These are phyloP conservation scores for Cutaneotrichosporon curvatum DNA, from an alignment of 1,284 basidiomycete species.

Conservation along the genomic window DNA sequence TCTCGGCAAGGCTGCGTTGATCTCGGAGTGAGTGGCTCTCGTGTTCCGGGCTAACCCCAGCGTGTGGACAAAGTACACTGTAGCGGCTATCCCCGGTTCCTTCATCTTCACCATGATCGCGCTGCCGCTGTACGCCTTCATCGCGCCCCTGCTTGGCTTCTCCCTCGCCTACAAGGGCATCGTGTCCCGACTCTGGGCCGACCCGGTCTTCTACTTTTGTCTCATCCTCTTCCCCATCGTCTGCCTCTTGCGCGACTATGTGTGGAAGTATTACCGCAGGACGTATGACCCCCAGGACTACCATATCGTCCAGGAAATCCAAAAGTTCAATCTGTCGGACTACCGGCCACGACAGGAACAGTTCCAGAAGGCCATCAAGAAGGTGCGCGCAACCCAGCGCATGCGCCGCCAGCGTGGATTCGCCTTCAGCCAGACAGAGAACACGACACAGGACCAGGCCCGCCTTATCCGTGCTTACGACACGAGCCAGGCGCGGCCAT, in stretches of 20 bases:
- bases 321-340: constrained; percentile 96
- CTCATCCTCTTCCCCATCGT: constrained; percentile 80
- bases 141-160: constrained; percentile 77
- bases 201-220: constrained; percentile 81
- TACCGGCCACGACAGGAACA: constrained; percentile 96
- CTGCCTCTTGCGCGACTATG: constrained; percentile 84
- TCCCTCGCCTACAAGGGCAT: constrained; percentile 85
- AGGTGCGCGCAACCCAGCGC: constrained; percentile 88
- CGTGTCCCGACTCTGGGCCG: constrained; percentile 79
- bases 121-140: constrained; percentile 79
- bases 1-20: constrained; percentile 90
- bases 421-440: constrained; percentile 92
- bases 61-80: constrained; percentile 99
- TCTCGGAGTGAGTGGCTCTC: constrained; percentile 73
- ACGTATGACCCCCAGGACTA: constrained; percentile 87
- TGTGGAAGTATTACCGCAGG: constrained; percentile 91
- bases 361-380: constrained; percentile 97
- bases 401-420: constrained; percentile 91
- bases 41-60: constrained; percentile 46
- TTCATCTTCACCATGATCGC: constrained; percentile 92
- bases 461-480: constrained; percentile 82
- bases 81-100: constrained; percentile 92
- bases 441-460: constrained; percentile 74
- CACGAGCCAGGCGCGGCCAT: constrained; percentile 53
- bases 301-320: constrained; percentile 92